These are phyloP conservation scores for Aspergillus chevalieri DNA, from an alignment of 2,329 filamentous ascomycete species.

Conservation along the genomic window DNA sequence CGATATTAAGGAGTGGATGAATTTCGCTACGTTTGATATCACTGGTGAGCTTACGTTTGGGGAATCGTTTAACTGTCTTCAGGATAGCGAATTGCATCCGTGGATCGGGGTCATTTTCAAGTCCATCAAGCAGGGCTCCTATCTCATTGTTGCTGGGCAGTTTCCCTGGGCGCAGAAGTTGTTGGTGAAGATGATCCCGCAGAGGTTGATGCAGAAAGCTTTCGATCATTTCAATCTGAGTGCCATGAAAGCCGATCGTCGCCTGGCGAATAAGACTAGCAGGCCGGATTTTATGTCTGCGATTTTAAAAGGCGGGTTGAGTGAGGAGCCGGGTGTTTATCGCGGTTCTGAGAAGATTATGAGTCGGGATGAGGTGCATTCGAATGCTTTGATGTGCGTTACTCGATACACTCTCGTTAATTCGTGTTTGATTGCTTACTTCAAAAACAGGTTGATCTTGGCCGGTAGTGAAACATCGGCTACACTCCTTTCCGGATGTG, in stretches of 20 bases:
- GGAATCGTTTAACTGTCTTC: slow-evolving; percentile 28
- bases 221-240: not conserved
- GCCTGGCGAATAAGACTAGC: not conserved
- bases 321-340: slow-evolving; percentile 12
- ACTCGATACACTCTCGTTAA: not conserved
- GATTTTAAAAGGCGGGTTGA: slow-evolving; percentile 16
- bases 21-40: slow-evolving; percentile 30
- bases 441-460: slow-evolving; percentile 24
- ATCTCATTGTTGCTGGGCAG: not conserved
- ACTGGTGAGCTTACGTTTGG: slow-evolving; percentile 24
- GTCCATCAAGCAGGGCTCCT: slow-evolving; percentile 7
- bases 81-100: slow-evolving; percentile 23
- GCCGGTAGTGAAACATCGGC: slow-evolving; percentile 38
- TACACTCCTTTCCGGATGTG: slow-evolving; percentile 33
- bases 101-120: slow-evolving; percentile 32
- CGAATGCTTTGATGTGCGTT: slow-evolving; percentile 20
- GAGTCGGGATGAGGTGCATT: slow-evolving; percentile 20
- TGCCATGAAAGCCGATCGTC: not conserved
- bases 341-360: slow-evolving; percentile 12
- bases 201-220: not conserved
- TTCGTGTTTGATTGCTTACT: not conserved
- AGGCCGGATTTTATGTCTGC: slow-evolving; percentile 12
- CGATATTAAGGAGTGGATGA: slow-evolving; percentile 23
- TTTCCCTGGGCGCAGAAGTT: not conserved
- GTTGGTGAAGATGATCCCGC: slow-evolving; percentile 6